These are phyloP conservation scores for Stagonosporopsis vannaccii DNA, from an alignment of 2,329 filamentous ascomycete species.

Conservation along the genomic window DNA sequence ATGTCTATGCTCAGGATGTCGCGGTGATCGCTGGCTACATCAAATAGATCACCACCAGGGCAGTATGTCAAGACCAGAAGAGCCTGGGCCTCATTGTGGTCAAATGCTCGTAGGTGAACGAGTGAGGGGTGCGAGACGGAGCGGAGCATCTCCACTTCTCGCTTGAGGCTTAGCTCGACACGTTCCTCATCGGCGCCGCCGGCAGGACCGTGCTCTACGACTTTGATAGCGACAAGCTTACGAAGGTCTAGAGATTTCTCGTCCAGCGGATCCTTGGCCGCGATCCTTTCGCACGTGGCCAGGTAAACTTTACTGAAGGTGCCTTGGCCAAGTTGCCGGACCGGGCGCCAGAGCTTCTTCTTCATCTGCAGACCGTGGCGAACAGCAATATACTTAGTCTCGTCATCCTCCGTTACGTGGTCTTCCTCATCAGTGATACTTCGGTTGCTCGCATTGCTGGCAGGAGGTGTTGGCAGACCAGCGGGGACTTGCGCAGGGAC, in stretches of 20 bases:
- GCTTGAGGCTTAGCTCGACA: slow-evolving; percentile 90
- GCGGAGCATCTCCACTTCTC: slow-evolving; percentile 93
- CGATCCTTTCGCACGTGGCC: slow-evolving; percentile 76
- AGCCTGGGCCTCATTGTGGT: slow-evolving; percentile 80
- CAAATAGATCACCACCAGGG: slow-evolving; percentile 92
- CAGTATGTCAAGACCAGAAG: slow-evolving; percentile 90
- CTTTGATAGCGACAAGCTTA: slow-evolving; percentile 90
- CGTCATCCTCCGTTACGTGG: slow-evolving; percentile 53
- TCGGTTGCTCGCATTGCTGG: slow-evolving; percentile 69
- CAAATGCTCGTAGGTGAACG: slow-evolving; percentile 91
- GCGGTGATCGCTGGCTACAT: slow-evolving; percentile 79
- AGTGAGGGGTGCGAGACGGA: slow-evolving; percentile 87
- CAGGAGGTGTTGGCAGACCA: slow-evolving; percentile 75
- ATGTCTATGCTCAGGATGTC: slow-evolving; percentile 72
- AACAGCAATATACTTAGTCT: slow-evolving; percentile 55
- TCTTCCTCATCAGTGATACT: slow-evolving; percentile 64
- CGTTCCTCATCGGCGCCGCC: slow-evolving; percentile 93
- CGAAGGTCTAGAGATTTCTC: slow-evolving; percentile 68
- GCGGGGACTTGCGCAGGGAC: slow-evolving; percentile 59
- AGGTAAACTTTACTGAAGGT: slow-evolving; percentile 96
- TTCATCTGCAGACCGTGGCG: slow-evolving; percentile 66
- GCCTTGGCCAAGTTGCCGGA: slow-evolving; percentile 85
- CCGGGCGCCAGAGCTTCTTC: slow-evolving; percentile 81
- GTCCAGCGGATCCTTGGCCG: slow-evolving; percentile 51
- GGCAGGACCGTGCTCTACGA: slow-evolving; percentile 92